Evolutionary conservation across 441 rosid species (phyloP).

Genomic region (Gossypium davidsonii): DNA sequence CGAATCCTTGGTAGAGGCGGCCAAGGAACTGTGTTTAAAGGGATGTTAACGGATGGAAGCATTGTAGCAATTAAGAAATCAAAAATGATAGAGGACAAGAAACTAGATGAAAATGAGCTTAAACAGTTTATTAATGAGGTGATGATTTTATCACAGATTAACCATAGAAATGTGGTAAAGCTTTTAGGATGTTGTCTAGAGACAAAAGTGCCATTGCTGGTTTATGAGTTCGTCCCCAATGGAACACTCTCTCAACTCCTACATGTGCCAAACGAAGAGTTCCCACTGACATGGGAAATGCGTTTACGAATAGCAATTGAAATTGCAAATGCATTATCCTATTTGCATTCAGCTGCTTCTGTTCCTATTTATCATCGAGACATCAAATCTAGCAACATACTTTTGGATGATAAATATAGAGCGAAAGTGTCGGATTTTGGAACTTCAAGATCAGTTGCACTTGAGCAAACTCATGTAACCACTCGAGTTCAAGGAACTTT

Average conservation of each 20-base stretch:
- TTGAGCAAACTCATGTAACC: background rate
- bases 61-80: conserved; percentile 28
- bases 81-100: background rate
- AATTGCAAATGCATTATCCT: background rate
- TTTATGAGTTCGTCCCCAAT: background rate
- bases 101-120: background rate
- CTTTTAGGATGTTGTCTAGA: background rate
- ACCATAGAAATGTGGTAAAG: background rate
- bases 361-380: conserved; percentile 5
- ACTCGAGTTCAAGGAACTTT: background rate
- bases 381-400: background rate
- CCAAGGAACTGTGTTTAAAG: conserved; percentile 15
- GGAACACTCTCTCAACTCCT: background rate
- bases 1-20: conserved; percentile 29
- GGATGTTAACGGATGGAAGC: background rate
- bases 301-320: background rate
- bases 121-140: background rate
- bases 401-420: conserved; percentile 1
- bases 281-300: background rate
- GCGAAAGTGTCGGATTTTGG: background rate
- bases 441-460: background rate
- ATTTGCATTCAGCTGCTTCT: background rate
- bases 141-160: background rate
- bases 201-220: background rate
- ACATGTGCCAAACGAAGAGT: background rate